Evolutionary conservation across 2,329 filamentous ascomycete species (phyloP).

Genomic region (Plenodomus lindquistii): DNA sequence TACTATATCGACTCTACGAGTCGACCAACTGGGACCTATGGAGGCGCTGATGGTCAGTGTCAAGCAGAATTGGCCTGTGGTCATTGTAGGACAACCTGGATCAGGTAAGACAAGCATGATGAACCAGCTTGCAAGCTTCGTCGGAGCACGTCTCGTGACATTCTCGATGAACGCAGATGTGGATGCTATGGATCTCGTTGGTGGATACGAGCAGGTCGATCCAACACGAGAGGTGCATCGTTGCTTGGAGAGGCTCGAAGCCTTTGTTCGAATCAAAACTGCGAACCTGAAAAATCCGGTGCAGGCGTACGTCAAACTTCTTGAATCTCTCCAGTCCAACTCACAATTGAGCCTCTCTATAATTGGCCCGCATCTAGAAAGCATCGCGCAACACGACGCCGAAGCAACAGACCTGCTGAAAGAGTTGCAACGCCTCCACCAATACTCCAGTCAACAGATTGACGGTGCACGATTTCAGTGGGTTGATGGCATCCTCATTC

Average conservation of each 20-base stretch:
- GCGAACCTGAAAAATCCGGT: constrained; percentile 11
- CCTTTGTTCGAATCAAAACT: constrained; percentile 53
- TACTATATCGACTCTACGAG: constrained; percentile 19
- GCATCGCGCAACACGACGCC: constrained; percentile 13
- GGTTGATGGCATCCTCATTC: constrained; percentile 90
- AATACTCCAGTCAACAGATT: constrained; percentile 57
- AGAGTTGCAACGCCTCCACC: constrained; percentile 56
- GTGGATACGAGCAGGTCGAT: constrained; percentile 94
- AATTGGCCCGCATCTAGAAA: constrained; percentile 15
- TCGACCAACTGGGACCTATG: constrained; percentile 68
- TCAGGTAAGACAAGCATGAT: constrained; percentile 85
- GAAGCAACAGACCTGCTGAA: constrained; percentile 46
- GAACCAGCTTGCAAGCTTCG: constrained; percentile 75
- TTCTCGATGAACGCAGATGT: constrained; percentile 93
- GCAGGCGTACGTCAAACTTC: constrained; percentile 15
- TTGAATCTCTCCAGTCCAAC: constrained; percentile 23
- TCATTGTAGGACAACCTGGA: constrained; percentile 83
- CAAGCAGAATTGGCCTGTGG: constrained; percentile 83
- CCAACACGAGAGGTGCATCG: constrained; percentile 71
- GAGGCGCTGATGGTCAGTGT: constrained; percentile 89
- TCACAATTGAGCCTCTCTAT: background rate
- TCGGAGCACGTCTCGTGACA: constrained; percentile 75
- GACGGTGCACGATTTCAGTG: constrained; percentile 88
- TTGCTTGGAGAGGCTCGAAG: constrained; percentile 58
- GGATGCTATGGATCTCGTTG: constrained; percentile 95